phyloP scores from a whole-genome alignment of 331 rosid species.

The Arachis monticola region DNA sequence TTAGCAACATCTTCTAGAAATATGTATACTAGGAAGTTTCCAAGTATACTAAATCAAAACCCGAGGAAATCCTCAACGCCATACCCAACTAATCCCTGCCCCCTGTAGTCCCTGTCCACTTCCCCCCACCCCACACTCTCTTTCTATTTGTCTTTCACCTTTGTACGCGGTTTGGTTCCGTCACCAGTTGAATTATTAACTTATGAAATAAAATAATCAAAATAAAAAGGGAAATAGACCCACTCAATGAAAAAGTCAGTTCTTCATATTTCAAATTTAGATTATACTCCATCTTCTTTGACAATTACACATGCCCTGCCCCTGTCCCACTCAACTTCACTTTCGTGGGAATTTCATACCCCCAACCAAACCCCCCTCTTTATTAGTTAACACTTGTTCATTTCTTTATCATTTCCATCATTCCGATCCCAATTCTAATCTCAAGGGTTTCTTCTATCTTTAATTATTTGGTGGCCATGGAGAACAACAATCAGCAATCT shows the following conservation, averaged over 20 bases:
- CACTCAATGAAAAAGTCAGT: not conserved
- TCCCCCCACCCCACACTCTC: not conserved
- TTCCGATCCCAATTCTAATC: not conserved
- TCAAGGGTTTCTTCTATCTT: not conserved
- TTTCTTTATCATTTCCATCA: not conserved
- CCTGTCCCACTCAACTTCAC: not conserved
- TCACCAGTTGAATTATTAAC: not conserved
- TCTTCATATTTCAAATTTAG: not conserved
- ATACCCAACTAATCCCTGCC: not conserved
- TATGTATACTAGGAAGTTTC: no score
- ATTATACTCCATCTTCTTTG: not conserved
- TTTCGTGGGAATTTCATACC: slow-evolving; percentile 28
- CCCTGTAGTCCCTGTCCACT: not conserved
- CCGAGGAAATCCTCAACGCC: not conserved
- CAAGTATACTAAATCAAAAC: slow-evolving; percentile 11
- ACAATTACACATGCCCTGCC: slow-evolving; percentile 32
- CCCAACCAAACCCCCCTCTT: not conserved
- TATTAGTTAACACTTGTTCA: not conserved
- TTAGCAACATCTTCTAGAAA: slow-evolving; percentile 33
- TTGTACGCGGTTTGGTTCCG: slow-evolving; percentile 36
- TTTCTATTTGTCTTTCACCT: not conserved
- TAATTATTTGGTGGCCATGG: slow-evolving; percentile 48
- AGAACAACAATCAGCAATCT: slow-evolving; percentile 65
- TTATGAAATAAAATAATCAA: no score
- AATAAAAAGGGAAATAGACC: not conserved